phyloP scores from a whole-genome alignment of 805 yeast genomes.

The Brettanomyces custersianus region DNA sequence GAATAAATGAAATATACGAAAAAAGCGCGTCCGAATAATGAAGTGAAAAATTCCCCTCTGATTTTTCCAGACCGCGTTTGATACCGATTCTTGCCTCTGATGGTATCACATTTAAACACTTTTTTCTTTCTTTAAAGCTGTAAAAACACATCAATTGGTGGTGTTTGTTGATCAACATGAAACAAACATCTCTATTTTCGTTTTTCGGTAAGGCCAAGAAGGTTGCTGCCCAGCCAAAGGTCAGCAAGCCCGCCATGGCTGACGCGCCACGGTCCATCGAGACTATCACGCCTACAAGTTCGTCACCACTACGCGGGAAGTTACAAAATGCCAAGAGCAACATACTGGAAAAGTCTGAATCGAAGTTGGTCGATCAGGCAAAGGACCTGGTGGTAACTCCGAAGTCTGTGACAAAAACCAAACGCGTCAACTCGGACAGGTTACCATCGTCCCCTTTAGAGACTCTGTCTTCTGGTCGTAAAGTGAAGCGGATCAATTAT shows the following conservation, averaged over 20 bases:
- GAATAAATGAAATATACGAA: neutral
- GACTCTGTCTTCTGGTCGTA: conserved; percentile 9
- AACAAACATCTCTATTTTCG: conserved; percentile 24
- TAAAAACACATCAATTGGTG: neutral
- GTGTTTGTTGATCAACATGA: conserved; percentile 7
- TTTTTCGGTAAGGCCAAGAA: conserved; percentile 17
- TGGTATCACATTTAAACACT: neutral
- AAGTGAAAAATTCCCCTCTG: no score
- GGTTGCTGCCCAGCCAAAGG: neutral
- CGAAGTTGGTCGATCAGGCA: neutral
- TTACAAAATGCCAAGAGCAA: no score
- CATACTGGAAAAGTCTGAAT: neutral
- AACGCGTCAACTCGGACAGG: neutral
- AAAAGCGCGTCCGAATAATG: neutral
- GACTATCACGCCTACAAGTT: conserved; percentile 19
- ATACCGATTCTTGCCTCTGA: neutral
- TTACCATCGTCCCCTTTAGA: conserved; percentile 14
- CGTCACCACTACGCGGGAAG: conserved; percentile 11
- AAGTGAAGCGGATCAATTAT: conserved; percentile 11
- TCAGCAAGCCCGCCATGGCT: neutral
- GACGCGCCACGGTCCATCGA: conserved; percentile 3
- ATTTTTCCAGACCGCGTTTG: no score
- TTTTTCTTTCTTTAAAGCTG: neutral
- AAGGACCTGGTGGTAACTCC: conserved; percentile 10
- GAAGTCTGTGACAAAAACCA: conserved; percentile 5